Evolutionary conservation across 2,329 filamentous ascomycete species (phyloP).

Genomic region (Orbilia ellipsospora): DNA sequence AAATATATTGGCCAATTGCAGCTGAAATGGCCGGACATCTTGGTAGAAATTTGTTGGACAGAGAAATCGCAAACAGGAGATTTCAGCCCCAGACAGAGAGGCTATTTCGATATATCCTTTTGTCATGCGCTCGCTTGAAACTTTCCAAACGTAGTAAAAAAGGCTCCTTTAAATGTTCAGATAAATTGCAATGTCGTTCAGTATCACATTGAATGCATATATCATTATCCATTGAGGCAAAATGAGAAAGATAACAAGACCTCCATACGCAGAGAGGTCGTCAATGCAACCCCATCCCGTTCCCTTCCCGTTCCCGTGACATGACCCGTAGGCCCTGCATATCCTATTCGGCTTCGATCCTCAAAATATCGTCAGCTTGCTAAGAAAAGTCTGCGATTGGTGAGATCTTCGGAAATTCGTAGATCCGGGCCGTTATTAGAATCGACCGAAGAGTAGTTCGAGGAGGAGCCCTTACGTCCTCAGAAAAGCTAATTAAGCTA

Average conservation of each 20-base stretch:
- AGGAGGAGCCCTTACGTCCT: neutral
- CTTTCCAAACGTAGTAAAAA: too few species aligned
- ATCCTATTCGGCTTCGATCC: too few species aligned
- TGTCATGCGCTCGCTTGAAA: too few species aligned
- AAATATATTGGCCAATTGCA: too few species aligned
- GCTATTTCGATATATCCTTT: too few species aligned
- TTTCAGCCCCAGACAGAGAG: too few species aligned
- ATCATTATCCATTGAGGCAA: neutral
- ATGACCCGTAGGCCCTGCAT: slow-evolving; percentile 14
- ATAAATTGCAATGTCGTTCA: neutral
- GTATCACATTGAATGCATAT: neutral
- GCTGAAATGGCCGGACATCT: too few species aligned
- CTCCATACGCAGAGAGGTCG: slow-evolving; percentile 17
- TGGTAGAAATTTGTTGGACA: too few species aligned
- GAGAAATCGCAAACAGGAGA: too few species aligned
- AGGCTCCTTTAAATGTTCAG: neutral
- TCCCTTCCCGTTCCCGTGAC: slow-evolving; percentile 47
- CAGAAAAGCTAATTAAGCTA: too few species aligned
- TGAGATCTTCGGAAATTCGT: neutral
- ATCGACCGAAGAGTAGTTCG: neutral
- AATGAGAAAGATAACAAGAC: neutral
- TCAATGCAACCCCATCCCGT: slow-evolving; percentile 39
- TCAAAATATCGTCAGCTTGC: too few species aligned
- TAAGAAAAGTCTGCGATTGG: slow-evolving; percentile 13
- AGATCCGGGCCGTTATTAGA: neutral